phyloP scores from a whole-genome alignment of 2,329 filamentous ascomycete genomes.

The Diaporthe sp. region DNA sequence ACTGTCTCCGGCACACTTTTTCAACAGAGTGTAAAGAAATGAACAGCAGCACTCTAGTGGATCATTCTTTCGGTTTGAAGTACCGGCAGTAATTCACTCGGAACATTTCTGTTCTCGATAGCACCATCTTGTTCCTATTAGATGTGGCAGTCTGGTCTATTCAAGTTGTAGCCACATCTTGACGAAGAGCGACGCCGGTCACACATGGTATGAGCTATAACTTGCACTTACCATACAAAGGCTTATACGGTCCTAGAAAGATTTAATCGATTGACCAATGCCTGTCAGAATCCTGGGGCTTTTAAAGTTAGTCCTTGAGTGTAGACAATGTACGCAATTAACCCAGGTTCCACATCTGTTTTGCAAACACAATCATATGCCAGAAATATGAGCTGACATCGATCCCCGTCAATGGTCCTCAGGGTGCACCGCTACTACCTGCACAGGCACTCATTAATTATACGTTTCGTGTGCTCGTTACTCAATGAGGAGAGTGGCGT shows the following conservation, averaged over 20 bases:
- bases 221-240: not conserved
- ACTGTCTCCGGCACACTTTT: not conserved
- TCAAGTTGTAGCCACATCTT: not conserved
- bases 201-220: not conserved
- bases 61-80: not conserved
- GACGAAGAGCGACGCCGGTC: not conserved
- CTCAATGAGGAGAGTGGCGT: not conserved
- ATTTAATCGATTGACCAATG: not conserved
- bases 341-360: not conserved
- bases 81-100: not conserved
- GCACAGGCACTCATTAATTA: not conserved
- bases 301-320: not conserved
- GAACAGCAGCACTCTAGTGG: not conserved
- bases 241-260: not conserved
- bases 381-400: not conserved
- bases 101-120: not conserved
- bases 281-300: not conserved
- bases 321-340: not conserved
- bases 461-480: not conserved
- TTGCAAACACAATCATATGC: not conserved
- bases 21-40: not conserved
- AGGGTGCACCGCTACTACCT: not conserved
- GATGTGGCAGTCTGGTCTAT: not conserved
- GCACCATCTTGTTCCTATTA: not conserved
- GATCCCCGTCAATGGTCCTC: not conserved